Percentiles rank a stretch among this genome's conserved stretches.
phyloP scores from a whole-genome alignment of 257 asterid genomes.

The Avicennia marina region DNA sequence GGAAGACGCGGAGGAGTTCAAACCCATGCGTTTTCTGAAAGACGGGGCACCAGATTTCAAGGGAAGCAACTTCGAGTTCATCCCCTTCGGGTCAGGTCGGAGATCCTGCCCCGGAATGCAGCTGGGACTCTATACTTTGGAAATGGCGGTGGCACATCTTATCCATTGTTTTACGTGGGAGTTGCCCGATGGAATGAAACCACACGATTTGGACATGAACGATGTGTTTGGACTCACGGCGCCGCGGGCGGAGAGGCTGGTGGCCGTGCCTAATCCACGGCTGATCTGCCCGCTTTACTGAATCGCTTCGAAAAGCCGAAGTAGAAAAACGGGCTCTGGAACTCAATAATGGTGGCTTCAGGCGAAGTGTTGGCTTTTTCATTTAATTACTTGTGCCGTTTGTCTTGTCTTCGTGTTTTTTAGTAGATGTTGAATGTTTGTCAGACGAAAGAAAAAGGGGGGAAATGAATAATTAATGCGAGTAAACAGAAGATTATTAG shows the following conservation, averaged over 20 bases:
- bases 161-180: constrained; percentile 46
- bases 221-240: constrained; percentile 47
- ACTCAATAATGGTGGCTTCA: too few relatives aligned
- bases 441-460: too few relatives aligned
- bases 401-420: too few relatives aligned
- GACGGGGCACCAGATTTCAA: constrained; percentile 34
- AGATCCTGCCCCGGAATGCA: constrained; percentile 57
- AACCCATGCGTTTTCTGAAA: constrained; percentile 30
- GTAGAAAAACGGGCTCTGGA: too few relatives aligned
- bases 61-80: constrained; percentile 40
- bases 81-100: constrained; percentile 53
- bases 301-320: too few relatives aligned
- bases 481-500: too few relatives aligned
- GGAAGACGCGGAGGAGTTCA: constrained; percentile 36
- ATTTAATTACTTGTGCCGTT: too few relatives aligned
- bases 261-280: constrained; percentile 37
- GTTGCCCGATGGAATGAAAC: constrained; percentile 38
- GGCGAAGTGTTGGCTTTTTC: too few relatives aligned
- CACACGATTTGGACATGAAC: constrained; percentile 32
- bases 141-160: constrained; percentile 39
- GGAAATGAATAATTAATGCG: too few relatives aligned
- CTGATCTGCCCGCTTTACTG: constrained; percentile 31
- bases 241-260: constrained; percentile 31
- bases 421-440: too few relatives aligned
- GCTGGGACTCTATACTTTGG: constrained; percentile 35